Base-by-base conservation (phyloP, 1,284 basidiomycete species). In the Golubevia sp. region DNA sequence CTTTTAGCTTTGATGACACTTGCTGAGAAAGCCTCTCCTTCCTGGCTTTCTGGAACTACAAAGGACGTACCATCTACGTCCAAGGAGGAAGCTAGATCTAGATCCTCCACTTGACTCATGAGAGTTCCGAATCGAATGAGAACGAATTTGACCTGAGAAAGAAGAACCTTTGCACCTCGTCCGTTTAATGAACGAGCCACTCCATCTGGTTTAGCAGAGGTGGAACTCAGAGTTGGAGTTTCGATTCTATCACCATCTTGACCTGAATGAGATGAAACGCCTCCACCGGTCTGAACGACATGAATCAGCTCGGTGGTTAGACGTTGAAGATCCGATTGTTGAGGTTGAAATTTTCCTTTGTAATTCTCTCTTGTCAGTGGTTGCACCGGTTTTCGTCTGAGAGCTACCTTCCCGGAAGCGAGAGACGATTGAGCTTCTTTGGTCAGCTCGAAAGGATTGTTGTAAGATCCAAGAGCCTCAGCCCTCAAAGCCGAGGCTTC, bases 11-110 rank as follows among this genome's bases (percentile, higher is more conserved):
- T 34, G 30, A 34, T 11, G 4, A 34, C 11, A 11, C 30, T 34
- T 11, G 30, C 30, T 5, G 30, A 34, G 30, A 34, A 34, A 34
- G 4, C 30, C 11, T 34, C 30, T 34, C 30, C 30, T 34, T 34
- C 30, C 30, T 34, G 4, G 30, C 5, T 34, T 11, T 34, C 30
- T 34, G 30, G 30, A 11, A 34, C 11, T 34, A 11, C 5, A 11
- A 34, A 23, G 11, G 56, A 54, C 1, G 66, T 68, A 4, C 74
- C 74, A 53, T 79, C 76, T 23, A 77, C 67, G 52, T 79, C 76
- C 20, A 79, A 64, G 21, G 63, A 54, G 4, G 68, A 65, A 24
- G 76, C 76, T 2, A 79, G 49, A 49, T 77, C 74, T 25, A 77
- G 58, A 51, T 73, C 72, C 57, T 79, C 76, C 21, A 77, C n/a